phyloP scores from a whole-genome alignment of 202 grass and related monocot species.

The Eragrostis tef region DNA sequence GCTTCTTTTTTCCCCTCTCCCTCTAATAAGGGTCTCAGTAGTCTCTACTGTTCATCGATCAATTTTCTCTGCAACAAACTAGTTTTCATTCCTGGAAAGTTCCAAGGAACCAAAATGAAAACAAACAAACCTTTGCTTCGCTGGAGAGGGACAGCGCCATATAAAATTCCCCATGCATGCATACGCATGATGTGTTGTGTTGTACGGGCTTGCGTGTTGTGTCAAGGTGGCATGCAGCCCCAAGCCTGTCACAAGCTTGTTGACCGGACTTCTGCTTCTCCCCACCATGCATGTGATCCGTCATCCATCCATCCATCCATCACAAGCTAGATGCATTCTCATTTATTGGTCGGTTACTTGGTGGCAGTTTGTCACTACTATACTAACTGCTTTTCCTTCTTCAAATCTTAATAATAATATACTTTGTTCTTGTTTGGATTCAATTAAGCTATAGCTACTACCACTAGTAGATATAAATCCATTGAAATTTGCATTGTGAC shows the following conservation, averaged over 20 bases:
- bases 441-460: background rate
- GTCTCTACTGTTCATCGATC: background rate
- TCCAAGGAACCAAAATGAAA: background rate
- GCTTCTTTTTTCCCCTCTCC: background rate
- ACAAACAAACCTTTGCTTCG: background rate
- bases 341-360: slow-evolving; percentile 42
- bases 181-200: slow-evolving; percentile 34
- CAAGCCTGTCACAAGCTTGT: slow-evolving; percentile 37
- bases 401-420: background rate
- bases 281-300: background rate
- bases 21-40: too few species aligned
- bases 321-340: background rate
- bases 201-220: slow-evolving; percentile 33
- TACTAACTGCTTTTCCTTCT: background rate
- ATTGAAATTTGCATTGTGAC: background rate
- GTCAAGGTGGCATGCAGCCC: slow-evolving; percentile 30
- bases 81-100: background rate
- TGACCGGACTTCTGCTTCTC: slow-evolving; percentile 13
- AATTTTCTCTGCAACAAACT: background rate
- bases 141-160: background rate
- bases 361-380: slow-evolving; percentile 30
- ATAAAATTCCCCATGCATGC: slow-evolving; percentile 37
- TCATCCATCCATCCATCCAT: background rate
- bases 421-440: background rate
- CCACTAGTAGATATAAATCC: background rate